These are phyloP conservation scores for Amphicarpaea edgeworthii DNA, from an alignment of 306 rosid genomes.

Conservation along the genomic window DNA sequence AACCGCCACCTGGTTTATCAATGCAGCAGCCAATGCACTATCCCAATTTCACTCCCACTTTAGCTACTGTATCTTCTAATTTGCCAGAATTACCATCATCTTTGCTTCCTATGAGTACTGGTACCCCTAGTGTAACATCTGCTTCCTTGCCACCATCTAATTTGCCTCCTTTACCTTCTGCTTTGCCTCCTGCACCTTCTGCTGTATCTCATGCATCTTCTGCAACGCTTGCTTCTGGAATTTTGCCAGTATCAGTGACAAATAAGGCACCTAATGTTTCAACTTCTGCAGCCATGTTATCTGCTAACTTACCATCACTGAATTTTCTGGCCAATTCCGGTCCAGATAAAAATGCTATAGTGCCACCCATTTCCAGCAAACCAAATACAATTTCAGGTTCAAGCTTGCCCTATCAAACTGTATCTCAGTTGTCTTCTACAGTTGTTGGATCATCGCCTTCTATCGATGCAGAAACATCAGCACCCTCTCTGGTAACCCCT, in stretches of 20 bases:
- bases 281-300: constrained; percentile 50
- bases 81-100: constrained; percentile 68
- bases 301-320: constrained; percentile 60
- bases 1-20: constrained; percentile 82
- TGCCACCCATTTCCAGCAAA: constrained; percentile 64
- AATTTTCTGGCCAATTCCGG: constrained; percentile 44
- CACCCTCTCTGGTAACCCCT: constrained; percentile 81
- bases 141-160: constrained; percentile 37
- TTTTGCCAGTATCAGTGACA: constrained; percentile 55
- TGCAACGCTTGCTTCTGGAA: constrained; percentile 62
- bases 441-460: constrained; percentile 65
- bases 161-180: constrained; percentile 44
- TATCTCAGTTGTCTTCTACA: constrained; percentile 63
- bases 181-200: constrained; percentile 48
- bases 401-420: constrained; percentile 61
- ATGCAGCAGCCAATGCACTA: constrained; percentile 87
- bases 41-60: constrained; percentile 66
- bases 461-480: constrained; percentile 51
- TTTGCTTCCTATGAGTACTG: constrained; percentile 58
- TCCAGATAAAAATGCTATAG: constrained; percentile 56
- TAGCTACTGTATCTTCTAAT: constrained; percentile 70
- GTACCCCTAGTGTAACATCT: constrained; percentile 54
- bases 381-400: constrained; percentile 60
- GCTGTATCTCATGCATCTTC: constrained; percentile 49
- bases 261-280: constrained; percentile 62